These are phyloP conservation scores for Penicillium palitans DNA, from an alignment of 2,329 filamentous ascomycete genomes.

Conservation along the genomic window DNA sequence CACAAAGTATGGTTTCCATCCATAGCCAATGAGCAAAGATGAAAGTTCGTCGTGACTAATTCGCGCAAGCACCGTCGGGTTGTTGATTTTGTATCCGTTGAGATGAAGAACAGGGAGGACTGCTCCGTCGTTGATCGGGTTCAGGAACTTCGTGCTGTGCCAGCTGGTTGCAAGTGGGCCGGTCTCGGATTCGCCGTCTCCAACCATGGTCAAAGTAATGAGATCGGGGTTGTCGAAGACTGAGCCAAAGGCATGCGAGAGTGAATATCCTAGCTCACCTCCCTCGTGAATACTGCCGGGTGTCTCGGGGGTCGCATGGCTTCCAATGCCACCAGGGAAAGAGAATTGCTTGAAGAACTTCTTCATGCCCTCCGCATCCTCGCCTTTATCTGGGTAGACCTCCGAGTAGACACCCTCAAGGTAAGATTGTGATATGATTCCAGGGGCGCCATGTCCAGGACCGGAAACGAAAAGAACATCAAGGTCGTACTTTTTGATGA, in stretches of 20 bases:
- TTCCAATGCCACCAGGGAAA: slow-evolving; percentile 76
- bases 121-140: slow-evolving; percentile 74
- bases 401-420: slow-evolving; percentile 76
- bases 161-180: slow-evolving; percentile 75
- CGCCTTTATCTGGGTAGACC: slow-evolving; percentile 71
- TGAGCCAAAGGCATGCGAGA: slow-evolving; percentile 75
- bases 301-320: slow-evolving; percentile 76
- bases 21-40: slow-evolving; percentile 69
- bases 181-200: slow-evolving; percentile 79
- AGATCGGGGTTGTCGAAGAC: slow-evolving; percentile 74
- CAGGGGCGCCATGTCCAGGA: slow-evolving; percentile 75
- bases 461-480: slow-evolving; percentile 73
- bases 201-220: slow-evolving; percentile 75
- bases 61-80: slow-evolving; percentile 71
- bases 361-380: slow-evolving; percentile 67
- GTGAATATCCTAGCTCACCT: slow-evolving; percentile 77
- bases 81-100: slow-evolving; percentile 85
- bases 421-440: slow-evolving; percentile 73
- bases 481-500: slow-evolving; percentile 78
- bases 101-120: slow-evolving; percentile 76
- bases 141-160: slow-evolving; percentile 81
- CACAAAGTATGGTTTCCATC: slow-evolving; percentile 78
- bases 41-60: slow-evolving; percentile 73
- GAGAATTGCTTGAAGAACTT: slow-evolving; percentile 82
- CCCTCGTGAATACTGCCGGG: slow-evolving; percentile 76